phyloP scores from a whole-genome alignment of 306 rosid genomes.

The Oxytropis ochrocephala region DNA sequence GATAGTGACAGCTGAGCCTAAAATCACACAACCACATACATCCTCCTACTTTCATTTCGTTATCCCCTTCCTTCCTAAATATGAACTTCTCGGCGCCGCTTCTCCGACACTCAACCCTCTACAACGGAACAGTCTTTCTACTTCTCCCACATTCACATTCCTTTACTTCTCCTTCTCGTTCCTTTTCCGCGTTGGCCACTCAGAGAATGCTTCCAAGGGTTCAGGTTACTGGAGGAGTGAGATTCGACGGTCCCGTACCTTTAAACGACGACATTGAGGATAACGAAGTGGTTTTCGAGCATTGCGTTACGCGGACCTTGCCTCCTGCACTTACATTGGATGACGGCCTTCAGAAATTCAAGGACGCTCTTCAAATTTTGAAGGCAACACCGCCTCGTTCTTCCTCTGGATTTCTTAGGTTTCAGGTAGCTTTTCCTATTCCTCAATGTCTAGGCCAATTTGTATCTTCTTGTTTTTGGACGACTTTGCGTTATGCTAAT shows the following conservation, averaged over 20 bases:
- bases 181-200: not conserved
- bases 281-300: conserved; percentile 51
- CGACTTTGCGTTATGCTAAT: not conserved
- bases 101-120: not conserved
- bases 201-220: not conserved
- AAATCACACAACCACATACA: too few species aligned
- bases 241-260: conserved; percentile 27
- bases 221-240: conserved; percentile 25
- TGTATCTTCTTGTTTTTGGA: not conserved
- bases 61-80: not conserved
- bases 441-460: not conserved
- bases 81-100: not conserved
- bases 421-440: conserved; percentile 46
- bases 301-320: conserved; percentile 54
- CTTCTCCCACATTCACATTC: not conserved
- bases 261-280: conserved; percentile 28
- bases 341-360: conserved; percentile 59
- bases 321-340: conserved; percentile 72
- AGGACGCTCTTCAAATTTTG: conserved; percentile 52
- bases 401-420: conserved; percentile 56
- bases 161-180: not conserved
- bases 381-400: conserved; percentile 47
- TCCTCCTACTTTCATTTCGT: too few species aligned
- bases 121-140: not conserved
- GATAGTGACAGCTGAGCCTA: too few species aligned